Conservation (phyloP, 768 basidiomycete species). For the Suillus hirtellus region DNA sequence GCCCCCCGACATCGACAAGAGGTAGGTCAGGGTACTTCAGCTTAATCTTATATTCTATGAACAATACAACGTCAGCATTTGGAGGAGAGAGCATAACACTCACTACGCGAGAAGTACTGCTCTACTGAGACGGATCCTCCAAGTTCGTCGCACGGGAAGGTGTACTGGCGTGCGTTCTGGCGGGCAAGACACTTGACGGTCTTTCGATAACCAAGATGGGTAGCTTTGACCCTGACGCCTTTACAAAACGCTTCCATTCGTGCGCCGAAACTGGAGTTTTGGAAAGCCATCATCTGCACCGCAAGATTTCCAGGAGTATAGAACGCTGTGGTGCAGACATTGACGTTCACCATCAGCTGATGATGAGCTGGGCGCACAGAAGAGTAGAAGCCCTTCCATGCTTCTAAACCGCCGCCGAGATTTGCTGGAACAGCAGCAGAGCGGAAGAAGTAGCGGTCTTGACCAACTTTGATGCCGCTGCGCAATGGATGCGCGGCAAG, state of each 20-base stretch:
- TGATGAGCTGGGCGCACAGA: slow-evolving; percentile 42
- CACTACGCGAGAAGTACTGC: slow-evolving; percentile 49
- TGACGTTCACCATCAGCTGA: slow-evolving; percentile 56
- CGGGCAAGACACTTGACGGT: slow-evolving; percentile 58
- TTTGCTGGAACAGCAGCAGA: slow-evolving; percentile 27
- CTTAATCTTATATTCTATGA: slow-evolving; percentile 42
- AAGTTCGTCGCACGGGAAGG: slow-evolving; percentile 42
- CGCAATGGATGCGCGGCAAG: slow-evolving; percentile 46
- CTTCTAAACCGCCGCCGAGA: slow-evolving; percentile 56
- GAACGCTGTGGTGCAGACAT: slow-evolving; percentile 52
- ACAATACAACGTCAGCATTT: slow-evolving; percentile 2
- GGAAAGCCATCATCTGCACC: slow-evolving; percentile 41
- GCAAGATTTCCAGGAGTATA: slow-evolving; percentile 46
- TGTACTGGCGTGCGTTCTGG: slow-evolving; percentile 38
- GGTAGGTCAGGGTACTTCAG: slow-evolving; percentile 42
- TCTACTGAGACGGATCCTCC: slow-evolving; percentile 44
- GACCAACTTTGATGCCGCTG: slow-evolving; percentile 51
- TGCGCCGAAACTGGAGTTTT: slow-evolving; percentile 56
- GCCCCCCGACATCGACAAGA: slow-evolving; percentile 50
- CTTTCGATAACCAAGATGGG: slow-evolving; percentile 75
- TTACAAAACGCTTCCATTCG: slow-evolving; percentile 61
- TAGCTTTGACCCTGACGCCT: slow-evolving; percentile 64
- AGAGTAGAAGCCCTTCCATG: slow-evolving; percentile 54
- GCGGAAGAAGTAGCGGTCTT: slow-evolving; percentile 55
- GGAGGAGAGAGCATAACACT: slow-evolving; percentile 16